Base-by-base conservation (phyloP, 805 yeast genomes). In the Metschnikowia continentalis region DNA sequence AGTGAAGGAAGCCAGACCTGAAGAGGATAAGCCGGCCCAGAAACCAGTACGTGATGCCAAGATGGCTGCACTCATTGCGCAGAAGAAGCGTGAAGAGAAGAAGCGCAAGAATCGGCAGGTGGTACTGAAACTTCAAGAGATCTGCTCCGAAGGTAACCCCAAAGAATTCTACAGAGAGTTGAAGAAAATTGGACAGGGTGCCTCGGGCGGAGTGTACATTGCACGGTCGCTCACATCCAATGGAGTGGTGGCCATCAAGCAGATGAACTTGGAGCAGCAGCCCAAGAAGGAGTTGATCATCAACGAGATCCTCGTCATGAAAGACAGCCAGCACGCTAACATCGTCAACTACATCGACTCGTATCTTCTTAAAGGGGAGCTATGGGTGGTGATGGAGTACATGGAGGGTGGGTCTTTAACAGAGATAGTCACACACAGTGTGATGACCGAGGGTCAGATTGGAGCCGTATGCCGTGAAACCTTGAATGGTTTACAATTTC, bases 391-490 rank as follows among this genome's bases (percentile, higher is more conserved):
- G 19, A 94, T 94, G 99, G 99, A 94, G 69, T 94, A 89, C 65
- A 94, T 94, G 99, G 97, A 94, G 67, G 99, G 99, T 54, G 99
- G 99, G 2, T 86, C 96, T 0, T 75, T 94, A 59, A 92, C 99
- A 0, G 99, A 94, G 70, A 92, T 94, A 33, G 96, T 94, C 15
- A 89, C 96, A 0, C 91, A 91, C 65, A 82, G 83, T 64, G 86
- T 85, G 47, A 83, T 94, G 86, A 82, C 95, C 1, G 99, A 94
- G 62, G 89, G 88, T 13, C 98, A 94, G 68, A 94, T 94, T 64
- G 96, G 96, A 39, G 90, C 96, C 1, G 96, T 94, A 22, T 90
- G 96, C 61, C 78, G 94, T 52, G 99, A 94, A 64, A 90, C 97
- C 0, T 72, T 90, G 51, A 79, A 79, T 58, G 99, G 99, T 1